Evolutionary conservation across 1,284 basidiomycete species (phyloP).

Genomic region (Volvariella surrecta): DNA sequence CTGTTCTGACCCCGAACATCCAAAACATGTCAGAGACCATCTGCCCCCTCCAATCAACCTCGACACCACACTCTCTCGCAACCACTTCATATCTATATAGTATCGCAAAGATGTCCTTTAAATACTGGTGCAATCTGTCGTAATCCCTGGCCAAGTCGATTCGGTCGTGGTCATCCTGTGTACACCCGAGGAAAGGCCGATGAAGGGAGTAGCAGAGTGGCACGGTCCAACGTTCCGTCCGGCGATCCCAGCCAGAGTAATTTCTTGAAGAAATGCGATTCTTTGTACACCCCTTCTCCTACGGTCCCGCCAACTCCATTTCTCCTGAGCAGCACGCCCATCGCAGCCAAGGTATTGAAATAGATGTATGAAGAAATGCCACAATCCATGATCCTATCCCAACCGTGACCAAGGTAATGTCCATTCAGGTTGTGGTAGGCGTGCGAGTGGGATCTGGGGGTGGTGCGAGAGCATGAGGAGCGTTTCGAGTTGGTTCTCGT

Average conservation of each 20-base stretch:
- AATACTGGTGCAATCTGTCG: slow-evolving; percentile 18
- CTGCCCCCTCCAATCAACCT: slow-evolving; percentile 18
- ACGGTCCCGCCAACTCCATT: neutral
- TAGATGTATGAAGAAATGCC: slow-evolving; percentile 22
- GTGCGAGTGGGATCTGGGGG: slow-evolving; percentile 18
- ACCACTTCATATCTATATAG: slow-evolving; percentile 26
- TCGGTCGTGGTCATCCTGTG: neutral
- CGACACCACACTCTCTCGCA: slow-evolving; percentile 20
- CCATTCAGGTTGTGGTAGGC: slow-evolving; percentile 16
- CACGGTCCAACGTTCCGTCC: slow-evolving; percentile 17
- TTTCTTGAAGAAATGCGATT: slow-evolving; percentile 11
- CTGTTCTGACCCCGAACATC: neutral
- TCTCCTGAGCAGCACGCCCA: slow-evolving; percentile 11
- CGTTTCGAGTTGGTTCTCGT: slow-evolving; percentile 19
- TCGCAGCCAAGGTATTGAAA: slow-evolving; percentile 22
- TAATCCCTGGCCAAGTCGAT: slow-evolving; percentile 14
- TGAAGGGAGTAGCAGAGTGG: slow-evolving; percentile 23
- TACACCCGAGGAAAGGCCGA: slow-evolving; percentile 14
- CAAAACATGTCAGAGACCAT: slow-evolving; percentile 6
- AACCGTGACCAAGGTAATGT: slow-evolving; percentile 24
- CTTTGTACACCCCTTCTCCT: slow-evolving; percentile 16
- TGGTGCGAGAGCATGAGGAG: slow-evolving; percentile 26
- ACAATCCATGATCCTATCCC: slow-evolving; percentile 17
- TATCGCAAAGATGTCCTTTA: slow-evolving; percentile 23
- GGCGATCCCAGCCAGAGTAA: slow-evolving; percentile 11